phyloP scores from a whole-genome alignment of 2,329 filamentous ascomycete species.

The Pseudopithomyces maydicus region DNA sequence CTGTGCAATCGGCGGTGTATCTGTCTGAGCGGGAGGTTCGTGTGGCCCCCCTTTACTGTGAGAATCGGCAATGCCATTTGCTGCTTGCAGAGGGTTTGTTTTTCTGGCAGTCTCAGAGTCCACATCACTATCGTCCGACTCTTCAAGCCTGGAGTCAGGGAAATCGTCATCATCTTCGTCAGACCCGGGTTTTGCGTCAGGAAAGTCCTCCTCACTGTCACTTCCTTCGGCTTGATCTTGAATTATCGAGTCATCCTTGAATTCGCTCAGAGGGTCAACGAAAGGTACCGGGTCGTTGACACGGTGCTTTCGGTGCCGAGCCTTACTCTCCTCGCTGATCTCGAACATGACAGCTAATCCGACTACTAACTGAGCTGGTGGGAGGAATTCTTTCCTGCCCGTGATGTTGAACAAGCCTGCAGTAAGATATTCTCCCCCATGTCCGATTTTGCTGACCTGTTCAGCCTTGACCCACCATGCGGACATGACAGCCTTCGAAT shows the following conservation, averaged over 20 bases:
- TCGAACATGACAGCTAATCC: slow-evolving; percentile 88
- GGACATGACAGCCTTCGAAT: slow-evolving; percentile 92
- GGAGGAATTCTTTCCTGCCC: slow-evolving; percentile 89
- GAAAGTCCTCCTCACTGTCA: slow-evolving; percentile 53
- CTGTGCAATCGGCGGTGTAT: slow-evolving; percentile 6
- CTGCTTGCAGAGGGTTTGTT: slow-evolving; percentile 48
- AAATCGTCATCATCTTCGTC: slow-evolving; percentile 51
- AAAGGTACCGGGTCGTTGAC: slow-evolving; percentile 49
- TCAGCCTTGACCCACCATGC: slow-evolving; percentile 94
- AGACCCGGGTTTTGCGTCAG: slow-evolving; percentile 47
- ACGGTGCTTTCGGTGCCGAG: slow-evolving; percentile 77
- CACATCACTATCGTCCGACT: slow-evolving; percentile 44
- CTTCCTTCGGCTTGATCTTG: slow-evolving; percentile 34
- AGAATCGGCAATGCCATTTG: slow-evolving; percentile 19
- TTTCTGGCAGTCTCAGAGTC: slow-evolving; percentile 37
- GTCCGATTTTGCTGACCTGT: slow-evolving; percentile 85
- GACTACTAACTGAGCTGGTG: slow-evolving; percentile 83
- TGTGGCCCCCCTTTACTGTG: slow-evolving; percentile 29
- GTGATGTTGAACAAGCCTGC: slow-evolving; percentile 79
- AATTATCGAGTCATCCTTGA: slow-evolving; percentile 18
- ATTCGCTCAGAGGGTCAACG: slow-evolving; percentile 17
- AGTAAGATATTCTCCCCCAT: slow-evolving; percentile 78
- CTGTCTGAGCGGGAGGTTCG: slow-evolving; percentile 17
- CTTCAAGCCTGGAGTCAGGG: slow-evolving; percentile 47
- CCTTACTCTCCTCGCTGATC: slow-evolving; percentile 86